These are phyloP conservation scores for Yarrowia alimentaria DNA, from an alignment of 805 yeast genomes.

Conservation along the genomic window DNA sequence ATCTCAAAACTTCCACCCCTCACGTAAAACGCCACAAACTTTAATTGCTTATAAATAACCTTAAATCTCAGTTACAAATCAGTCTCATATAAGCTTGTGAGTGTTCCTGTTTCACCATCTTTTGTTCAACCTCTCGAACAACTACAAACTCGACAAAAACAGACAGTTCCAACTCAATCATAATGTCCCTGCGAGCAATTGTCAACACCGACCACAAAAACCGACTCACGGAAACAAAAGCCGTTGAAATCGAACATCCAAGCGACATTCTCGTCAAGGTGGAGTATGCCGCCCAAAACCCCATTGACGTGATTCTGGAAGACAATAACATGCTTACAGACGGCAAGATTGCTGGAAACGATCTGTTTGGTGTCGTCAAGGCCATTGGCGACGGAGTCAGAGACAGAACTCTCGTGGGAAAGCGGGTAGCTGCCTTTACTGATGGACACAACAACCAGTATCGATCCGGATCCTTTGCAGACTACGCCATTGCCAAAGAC, in stretches of 20 bases:
- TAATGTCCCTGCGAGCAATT: too few species aligned
- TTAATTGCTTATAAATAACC: too few species aligned
- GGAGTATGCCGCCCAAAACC: conserved; percentile 20
- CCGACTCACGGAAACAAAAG: too few species aligned
- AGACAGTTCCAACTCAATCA: too few species aligned
- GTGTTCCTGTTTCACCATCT: too few species aligned
- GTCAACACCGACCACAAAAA: too few species aligned
- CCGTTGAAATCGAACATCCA: neutral
- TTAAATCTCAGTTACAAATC: too few species aligned
- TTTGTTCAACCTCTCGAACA: too few species aligned
- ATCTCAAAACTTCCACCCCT: too few species aligned
- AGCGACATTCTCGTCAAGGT: conserved; percentile 13
- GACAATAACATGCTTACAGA: conserved; percentile 4
- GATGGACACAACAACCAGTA: conserved; percentile 11
- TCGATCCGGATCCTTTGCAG: conserved; percentile 8
- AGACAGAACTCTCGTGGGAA: conserved; percentile 6
- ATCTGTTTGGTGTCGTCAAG: conserved; percentile 1
- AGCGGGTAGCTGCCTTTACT: conserved; percentile 13
- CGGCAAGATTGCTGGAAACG: conserved; percentile 6
- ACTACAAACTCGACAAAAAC: too few species aligned
- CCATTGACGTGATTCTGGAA: conserved; percentile 9
- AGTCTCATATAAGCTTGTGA: too few species aligned
- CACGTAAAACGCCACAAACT: too few species aligned
- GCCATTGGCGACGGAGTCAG: conserved; percentile 2
- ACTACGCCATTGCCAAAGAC: conserved; percentile 16